phyloP scores from a whole-genome alignment of 1,139 yeast genomes.

The Candida pseudocylindracea region DNA sequence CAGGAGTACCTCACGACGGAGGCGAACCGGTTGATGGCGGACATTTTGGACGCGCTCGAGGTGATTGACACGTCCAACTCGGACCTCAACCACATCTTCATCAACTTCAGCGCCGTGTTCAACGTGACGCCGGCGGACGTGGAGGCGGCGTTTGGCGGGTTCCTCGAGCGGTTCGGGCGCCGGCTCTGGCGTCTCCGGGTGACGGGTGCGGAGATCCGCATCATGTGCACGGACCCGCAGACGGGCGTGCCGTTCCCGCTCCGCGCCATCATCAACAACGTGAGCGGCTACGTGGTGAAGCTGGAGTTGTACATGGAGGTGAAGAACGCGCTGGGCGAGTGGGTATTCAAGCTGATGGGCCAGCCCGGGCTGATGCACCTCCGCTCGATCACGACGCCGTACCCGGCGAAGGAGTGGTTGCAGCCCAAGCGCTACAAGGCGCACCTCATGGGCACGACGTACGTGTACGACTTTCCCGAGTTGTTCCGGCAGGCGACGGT shows the following conservation, averaged over 20 bases:
- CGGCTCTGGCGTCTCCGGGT: slow-evolving; percentile 92
- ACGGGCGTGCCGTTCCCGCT: slow-evolving; percentile 86
- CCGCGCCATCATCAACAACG: slow-evolving; percentile 89
- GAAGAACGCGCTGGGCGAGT: slow-evolving; percentile 76
- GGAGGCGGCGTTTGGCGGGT: slow-evolving; percentile 93
- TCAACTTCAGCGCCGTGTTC: slow-evolving; percentile 88
- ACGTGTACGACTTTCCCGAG: slow-evolving; percentile 97
- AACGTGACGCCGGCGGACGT: slow-evolving; percentile 89
- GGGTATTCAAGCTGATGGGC: slow-evolving; percentile 92
- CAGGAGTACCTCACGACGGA: slow-evolving; percentile 90
- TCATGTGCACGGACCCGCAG: slow-evolving; percentile 75
- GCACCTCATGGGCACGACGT: slow-evolving; percentile 94
- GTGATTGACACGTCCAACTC: slow-evolving; percentile 88
- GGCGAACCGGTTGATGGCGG: slow-evolving; percentile 89
- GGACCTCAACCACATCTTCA: slow-evolving; percentile 89
- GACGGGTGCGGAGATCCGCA: slow-evolving; percentile 93
- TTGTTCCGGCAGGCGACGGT: slow-evolving; percentile 83
- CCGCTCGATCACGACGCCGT: slow-evolving; percentile 87
- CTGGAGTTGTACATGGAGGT: slow-evolving; percentile 89
- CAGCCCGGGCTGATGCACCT: slow-evolving; percentile 93
- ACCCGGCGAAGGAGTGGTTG: slow-evolving; percentile 91
- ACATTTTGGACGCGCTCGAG: slow-evolving; percentile 84
- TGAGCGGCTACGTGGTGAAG: slow-evolving; percentile 91
- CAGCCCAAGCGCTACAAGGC: slow-evolving; percentile 98
- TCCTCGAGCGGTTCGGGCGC: slow-evolving; percentile 93